A percentile compares a stretch with the other conserved stretches of the same genome.
Evolutionary conservation across 83 land plant species (phyloP).

Genomic region (Thuja plicata): DNA sequence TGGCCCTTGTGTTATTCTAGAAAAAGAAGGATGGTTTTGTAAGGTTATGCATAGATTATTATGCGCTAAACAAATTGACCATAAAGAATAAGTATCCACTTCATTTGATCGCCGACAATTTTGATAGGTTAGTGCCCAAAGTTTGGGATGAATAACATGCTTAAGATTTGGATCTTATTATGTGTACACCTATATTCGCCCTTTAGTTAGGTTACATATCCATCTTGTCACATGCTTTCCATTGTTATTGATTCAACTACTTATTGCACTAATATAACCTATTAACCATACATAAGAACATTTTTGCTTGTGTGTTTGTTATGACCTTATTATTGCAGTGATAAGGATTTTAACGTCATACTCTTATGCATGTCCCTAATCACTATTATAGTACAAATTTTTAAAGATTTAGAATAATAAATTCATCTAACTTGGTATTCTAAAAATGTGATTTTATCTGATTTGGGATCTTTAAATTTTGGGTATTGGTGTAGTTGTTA

Average conservation of each 20-base stretch:
- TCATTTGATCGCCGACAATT: no score
- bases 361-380: not conserved
- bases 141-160: not conserved
- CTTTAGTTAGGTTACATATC: not conserved
- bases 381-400: not conserved
- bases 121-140: no score
- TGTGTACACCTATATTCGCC: no score
- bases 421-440: not conserved
- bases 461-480: not conserved
- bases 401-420: not conserved
- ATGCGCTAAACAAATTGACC: no score
- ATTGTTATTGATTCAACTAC: no score
- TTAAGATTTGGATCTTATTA: no score
- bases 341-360: not conserved
- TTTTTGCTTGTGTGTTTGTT: no score
- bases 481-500: constrained; percentile 61
- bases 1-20: no score
- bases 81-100: no score
- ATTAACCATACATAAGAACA: not conserved
- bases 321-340: no score
- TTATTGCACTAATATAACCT: not conserved
- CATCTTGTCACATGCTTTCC: not conserved
- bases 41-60: no score
- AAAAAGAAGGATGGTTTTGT: no score
- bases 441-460: not conserved